Conservation (phyloP, 768 basidiomycete species). For the Crepidotus variabilis region DNA sequence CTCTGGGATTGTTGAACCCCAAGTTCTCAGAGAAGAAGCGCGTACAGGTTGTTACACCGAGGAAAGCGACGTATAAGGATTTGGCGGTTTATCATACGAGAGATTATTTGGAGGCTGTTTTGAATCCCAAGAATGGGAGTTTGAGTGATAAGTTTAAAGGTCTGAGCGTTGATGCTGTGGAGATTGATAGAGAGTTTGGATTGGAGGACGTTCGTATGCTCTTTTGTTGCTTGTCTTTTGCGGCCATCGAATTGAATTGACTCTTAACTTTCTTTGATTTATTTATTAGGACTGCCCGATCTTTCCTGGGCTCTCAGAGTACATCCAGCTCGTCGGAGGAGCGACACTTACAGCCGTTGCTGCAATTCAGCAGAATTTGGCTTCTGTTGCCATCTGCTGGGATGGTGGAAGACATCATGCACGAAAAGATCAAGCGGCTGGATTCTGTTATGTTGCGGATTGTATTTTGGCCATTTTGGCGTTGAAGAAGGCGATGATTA, state of each 20-base stretch:
- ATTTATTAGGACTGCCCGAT: slow-evolving; percentile 71
- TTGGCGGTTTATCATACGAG: slow-evolving; percentile 65
- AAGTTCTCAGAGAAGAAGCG: slow-evolving; percentile 19
- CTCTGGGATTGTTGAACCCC: slow-evolving; percentile 44
- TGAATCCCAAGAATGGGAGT: slow-evolving; percentile 34
- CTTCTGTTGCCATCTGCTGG: slow-evolving; percentile 78
- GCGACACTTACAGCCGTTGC: slow-evolving; percentile 73
- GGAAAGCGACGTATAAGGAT: slow-evolving; percentile 50
- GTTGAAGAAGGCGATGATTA: slow-evolving; percentile 41
- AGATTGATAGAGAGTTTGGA: slow-evolving; percentile 42
- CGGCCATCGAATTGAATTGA: neutral
- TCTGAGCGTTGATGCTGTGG: neutral
- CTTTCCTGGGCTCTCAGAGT: slow-evolving; percentile 66
- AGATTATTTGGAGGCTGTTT: slow-evolving; percentile 64
- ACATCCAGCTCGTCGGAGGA: slow-evolving; percentile 71
- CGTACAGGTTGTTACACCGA: slow-evolving; percentile 48
- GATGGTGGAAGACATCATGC: slow-evolving; percentile 94
- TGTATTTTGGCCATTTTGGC: slow-evolving; percentile 77
- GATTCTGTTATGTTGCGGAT: slow-evolving; percentile 95
- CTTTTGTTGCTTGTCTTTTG: neutral
- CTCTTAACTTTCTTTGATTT: neutral
- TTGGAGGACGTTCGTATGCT: slow-evolving; percentile 30
- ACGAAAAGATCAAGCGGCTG: slow-evolving; percentile 70
- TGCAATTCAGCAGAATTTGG: slow-evolving; percentile 44
- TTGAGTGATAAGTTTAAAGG: neutral